Conservation (phyloP, 2,329 filamentous ascomycete genomes). For the Beauveria medogensis region DNA sequence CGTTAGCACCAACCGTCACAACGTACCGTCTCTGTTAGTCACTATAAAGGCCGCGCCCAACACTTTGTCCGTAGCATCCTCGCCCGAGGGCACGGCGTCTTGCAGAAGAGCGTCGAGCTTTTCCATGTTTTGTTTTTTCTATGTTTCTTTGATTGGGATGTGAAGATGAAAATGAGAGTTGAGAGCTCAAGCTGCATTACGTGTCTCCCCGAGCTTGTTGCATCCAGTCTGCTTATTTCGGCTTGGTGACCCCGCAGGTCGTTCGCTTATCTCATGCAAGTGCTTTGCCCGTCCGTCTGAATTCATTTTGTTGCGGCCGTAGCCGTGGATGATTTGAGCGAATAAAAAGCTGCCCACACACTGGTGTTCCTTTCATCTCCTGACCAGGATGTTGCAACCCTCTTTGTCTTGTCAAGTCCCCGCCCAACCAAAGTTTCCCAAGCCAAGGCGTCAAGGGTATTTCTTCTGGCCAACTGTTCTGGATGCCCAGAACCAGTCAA, state of each 20-base stretch:
- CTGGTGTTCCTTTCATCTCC: too few relatives aligned
- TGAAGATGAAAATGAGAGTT: neutral
- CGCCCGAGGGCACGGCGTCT: constrained; percentile 20
- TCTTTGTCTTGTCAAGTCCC: neutral
- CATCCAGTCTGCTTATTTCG: neutral
- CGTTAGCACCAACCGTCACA: neutral
- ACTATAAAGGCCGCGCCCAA: constrained; percentile 30
- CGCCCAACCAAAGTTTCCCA: too few relatives aligned
- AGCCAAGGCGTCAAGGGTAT: too few relatives aligned
- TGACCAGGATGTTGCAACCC: neutral
- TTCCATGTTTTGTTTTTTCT: constrained; percentile 16
- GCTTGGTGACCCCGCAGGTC: neutral
- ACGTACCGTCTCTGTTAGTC: constrained; percentile 23
- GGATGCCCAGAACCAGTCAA: neutral
- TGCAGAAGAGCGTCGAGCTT: constrained; percentile 23
- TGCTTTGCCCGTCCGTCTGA: neutral
- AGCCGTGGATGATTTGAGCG: neutral
- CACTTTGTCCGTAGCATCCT: constrained; percentile 25
- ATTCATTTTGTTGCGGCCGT: too few relatives aligned
- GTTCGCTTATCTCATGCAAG: neutral
- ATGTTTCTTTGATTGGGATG: neutral
- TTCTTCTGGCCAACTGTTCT: neutral
- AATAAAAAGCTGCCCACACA: neutral
- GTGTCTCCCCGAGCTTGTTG: neutral
- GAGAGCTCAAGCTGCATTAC: neutral